A percentile compares a stretch with the other conserved stretches of the same genome.
These are phyloP conservation scores for Fusarium papillatum DNA, from an alignment of 2,329 filamentous ascomycete species.

Conservation along the genomic window DNA sequence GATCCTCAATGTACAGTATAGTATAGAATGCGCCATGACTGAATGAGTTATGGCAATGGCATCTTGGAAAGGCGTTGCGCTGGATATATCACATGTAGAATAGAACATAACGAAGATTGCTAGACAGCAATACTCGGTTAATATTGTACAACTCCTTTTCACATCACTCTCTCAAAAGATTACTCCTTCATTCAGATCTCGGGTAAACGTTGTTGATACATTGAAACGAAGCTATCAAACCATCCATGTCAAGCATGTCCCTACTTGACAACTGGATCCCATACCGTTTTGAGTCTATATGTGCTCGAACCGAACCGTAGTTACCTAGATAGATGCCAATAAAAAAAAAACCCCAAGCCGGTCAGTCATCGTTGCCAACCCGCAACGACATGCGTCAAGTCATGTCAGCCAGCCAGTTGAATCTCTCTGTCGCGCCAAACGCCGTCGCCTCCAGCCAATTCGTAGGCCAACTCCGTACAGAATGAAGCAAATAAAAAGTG, in stretches of 20 bases:
- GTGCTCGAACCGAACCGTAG: conserved; percentile 20
- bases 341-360: conserved; percentile 12
- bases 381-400: conserved; percentile 29
- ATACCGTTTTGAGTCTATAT: conserved; percentile 35
- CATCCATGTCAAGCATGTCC: conserved; percentile 14
- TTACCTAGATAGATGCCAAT: conserved; percentile 20
- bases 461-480: conserved; percentile 35
- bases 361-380: conserved; percentile 22
- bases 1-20: background rate
- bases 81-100: conserved; percentile 3
- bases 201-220: conserved; percentile 25
- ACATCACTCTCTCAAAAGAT: background rate
- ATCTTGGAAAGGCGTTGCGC: conserved; percentile 10
- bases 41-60: background rate
- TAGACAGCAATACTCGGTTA: background rate
- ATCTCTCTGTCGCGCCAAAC: conserved; percentile 27
- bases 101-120: background rate
- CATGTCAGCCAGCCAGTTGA: conserved; percentile 11
- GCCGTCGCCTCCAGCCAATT: conserved; percentile 36
- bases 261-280: conserved; percentile 16
- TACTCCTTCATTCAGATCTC: background rate
- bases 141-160: background rate
- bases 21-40: background rate
- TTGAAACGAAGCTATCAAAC: conserved; percentile 27
- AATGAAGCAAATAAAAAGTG: conserved; percentile 1